Percentiles rank a stretch among this genome's conserved stretches.
These are phyloP conservation scores for Lasiodiplodia sp. DNA, from an alignment of 2,329 filamentous ascomycete genomes.

Conservation along the genomic window DNA sequence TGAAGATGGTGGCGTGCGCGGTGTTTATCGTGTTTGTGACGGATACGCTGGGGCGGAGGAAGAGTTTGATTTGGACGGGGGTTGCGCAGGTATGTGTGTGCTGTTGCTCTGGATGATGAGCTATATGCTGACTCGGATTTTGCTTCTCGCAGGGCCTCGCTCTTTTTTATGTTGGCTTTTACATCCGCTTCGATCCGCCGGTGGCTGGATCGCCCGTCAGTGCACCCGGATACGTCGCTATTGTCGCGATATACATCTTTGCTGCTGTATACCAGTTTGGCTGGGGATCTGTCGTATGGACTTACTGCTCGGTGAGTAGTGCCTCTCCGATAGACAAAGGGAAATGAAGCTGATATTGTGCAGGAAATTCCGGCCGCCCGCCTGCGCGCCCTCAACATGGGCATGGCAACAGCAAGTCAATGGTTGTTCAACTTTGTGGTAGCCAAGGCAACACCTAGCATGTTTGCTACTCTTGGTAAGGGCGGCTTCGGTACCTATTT, in stretches of 20 bases:
- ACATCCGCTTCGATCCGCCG: background rate
- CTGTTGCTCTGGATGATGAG: background rate
- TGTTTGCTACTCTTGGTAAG: conserved; percentile 69
- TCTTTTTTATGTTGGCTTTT: background rate
- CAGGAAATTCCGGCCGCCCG: conserved; percentile 80
- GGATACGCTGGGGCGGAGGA: background rate
- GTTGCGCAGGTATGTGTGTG: background rate
- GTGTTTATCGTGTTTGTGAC: conserved; percentile 6
- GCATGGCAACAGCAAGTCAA: conserved; percentile 80
- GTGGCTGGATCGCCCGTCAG: background rate
- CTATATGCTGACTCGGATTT: background rate
- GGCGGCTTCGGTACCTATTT: conserved; percentile 58
- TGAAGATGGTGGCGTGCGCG: background rate
- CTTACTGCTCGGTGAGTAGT: background rate
- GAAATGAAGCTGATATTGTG: conserved; percentile 44
- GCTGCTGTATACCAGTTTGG: background rate
- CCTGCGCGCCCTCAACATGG: conserved; percentile 60
- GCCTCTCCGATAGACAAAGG: conserved; percentile 39
- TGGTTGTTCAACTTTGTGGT: conserved; percentile 85
- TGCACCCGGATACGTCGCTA: background rate
- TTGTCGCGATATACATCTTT: conserved; percentile 61
- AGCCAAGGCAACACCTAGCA: conserved; percentile 70
- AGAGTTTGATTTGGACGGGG: background rate
- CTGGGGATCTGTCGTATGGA: conserved; percentile 44
- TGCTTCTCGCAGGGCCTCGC: background rate